Evolutionary conservation across 1,139 yeast genomes (phyloP), one percentile per base, ranked within the genome.

Genomic region (Lodderomyces margitis): DNA sequence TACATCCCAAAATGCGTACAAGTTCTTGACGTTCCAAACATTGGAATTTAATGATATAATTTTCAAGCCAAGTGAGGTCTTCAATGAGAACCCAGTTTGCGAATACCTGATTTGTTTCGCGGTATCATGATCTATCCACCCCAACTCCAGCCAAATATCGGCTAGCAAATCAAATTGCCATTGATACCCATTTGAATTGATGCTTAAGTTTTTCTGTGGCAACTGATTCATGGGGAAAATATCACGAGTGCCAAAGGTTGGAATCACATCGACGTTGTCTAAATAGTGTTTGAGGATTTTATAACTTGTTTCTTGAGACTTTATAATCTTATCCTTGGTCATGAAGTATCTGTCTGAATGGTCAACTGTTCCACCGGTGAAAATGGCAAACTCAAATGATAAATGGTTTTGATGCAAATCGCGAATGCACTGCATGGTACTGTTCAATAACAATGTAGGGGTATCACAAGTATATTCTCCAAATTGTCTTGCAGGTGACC

Each of bases 111-210:
- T 62, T 40, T 65, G 56, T 38, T 58, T 59, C 4, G 67, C 55
- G 36, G 59, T 57, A 19, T 57, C 51, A 31, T 51, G 45, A 34
- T 47, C 64, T 21, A 74, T 46, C 81, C 81, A 75, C 8, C 63
- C 71, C 42, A 61, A 59, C 21, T 57, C 51, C 19, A 50, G 47
- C 68, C 67, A 63, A 15, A 56, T 44, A 37, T 61, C 63, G 7
- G 64, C 57, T 43, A 62, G 44, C 24, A 55, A 54, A 34, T 62
- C 64, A 46, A 56, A 58, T 44, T 62, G 61, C 63, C 64, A 59
- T 46, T 61, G 63, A 44, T 47, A 52, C 12, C 42, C 41, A 32
- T 39, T 40, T 9, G 52, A 32, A 32, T 43, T 46, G 19, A 48
- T 50, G 6, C 40, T 40, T 8, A 51, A 39, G 24, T 44, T 42